Evolutionary conservation across 2,329 filamentous ascomycete species (phyloP), one percentile per base, ranked within the genome.

Genomic region (Geoglossum cookeanum): DNA sequence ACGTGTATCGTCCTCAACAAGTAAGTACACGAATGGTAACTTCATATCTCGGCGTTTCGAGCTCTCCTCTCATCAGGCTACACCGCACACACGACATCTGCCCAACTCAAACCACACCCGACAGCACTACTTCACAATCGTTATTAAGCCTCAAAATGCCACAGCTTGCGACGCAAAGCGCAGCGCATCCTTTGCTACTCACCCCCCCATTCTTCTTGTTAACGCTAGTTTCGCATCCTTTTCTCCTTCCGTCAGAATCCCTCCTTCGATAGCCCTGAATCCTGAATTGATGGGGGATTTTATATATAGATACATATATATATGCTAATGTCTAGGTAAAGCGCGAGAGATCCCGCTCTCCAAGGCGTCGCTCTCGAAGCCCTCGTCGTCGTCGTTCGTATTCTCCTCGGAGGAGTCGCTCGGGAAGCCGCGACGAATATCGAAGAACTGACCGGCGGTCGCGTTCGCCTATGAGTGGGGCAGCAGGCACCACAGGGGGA

Each of bases 271-370:
- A 37, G 37, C 52, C 49, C 22, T 22, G 22, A 22, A 22, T 22
- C 22, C 22, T 2, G 22, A 22, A 22, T 22, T 22, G 22, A 22
- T 22, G 22, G 22, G 22, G 22, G 22, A 22, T 22, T 22, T 22
- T 22, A 22, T 22, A 22, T 22, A 22, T 22, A 22, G 22, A 39
- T 37, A 11, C 1, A 55, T 29, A 45, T 29, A 48, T 9, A 7
- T 37, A 62, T 60, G 68, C 69, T 69, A 65, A 72, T 22, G 17
- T 45, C 64, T 64, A 63, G 59, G 63, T 65, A 57, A 76, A 91
- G 86, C 86, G 87, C 71, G 87, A 94, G 81, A 85, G 83, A 75
- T 84, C 81, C 72, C 82, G 84, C 70, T 87, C 84, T 64, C 83
- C 84, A 67, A 83, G 84, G 68, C 82, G 85, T 71, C 70, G 71